These are phyloP conservation scores for Sphaerulina vaccinii DNA, from an alignment of 2,329 filamentous ascomycete genomes.

Conservation along the genomic window DNA sequence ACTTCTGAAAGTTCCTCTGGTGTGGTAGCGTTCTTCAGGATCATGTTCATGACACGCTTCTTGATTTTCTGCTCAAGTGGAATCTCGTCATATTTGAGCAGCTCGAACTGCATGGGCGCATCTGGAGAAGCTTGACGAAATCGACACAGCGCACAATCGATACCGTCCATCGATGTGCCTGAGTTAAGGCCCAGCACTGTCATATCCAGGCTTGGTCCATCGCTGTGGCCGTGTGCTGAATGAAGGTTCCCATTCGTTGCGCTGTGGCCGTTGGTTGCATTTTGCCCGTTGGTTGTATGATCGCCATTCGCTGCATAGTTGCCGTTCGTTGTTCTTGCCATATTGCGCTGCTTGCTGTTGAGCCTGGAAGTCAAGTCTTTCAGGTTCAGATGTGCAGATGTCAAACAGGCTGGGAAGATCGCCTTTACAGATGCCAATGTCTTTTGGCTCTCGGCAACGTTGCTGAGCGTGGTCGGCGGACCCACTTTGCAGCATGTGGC, in stretches of 20 bases:
- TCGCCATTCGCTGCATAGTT: too few relatives aligned
- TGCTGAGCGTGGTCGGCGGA: background rate
- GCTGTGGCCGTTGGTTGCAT: background rate
- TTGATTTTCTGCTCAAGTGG: slow-evolving; percentile 55
- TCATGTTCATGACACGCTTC: slow-evolving; percentile 57
- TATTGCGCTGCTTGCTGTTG: slow-evolving; percentile 2
- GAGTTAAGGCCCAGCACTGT: slow-evolving; percentile 57
- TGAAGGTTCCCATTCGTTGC: slow-evolving; percentile 3
- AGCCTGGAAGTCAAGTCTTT: slow-evolving; percentile 1
- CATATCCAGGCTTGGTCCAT: slow-evolving; percentile 44
- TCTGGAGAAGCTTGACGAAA: slow-evolving; percentile 56
- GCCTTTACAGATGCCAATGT: background rate
- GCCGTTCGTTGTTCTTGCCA: slow-evolving; percentile 4
- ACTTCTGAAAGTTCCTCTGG: slow-evolving; percentile 56
- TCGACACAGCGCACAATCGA: slow-evolving; percentile 59
- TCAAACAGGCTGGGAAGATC: background rate
- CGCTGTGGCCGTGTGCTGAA: background rate
- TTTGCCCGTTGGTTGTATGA: slow-evolving; percentile 4
- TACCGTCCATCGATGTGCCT: slow-evolving; percentile 57
- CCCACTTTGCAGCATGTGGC: slow-evolving; percentile 1
- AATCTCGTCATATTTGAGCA: slow-evolving; percentile 58
- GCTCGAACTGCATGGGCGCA: slow-evolving; percentile 55
- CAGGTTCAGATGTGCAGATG: slow-evolving; percentile 2
- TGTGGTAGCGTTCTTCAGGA: slow-evolving; percentile 54
- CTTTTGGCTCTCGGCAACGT: background rate